phyloP scores from a whole-genome alignment of 805 yeast species.

The Zygosaccharomyces siamensis region DNA sequence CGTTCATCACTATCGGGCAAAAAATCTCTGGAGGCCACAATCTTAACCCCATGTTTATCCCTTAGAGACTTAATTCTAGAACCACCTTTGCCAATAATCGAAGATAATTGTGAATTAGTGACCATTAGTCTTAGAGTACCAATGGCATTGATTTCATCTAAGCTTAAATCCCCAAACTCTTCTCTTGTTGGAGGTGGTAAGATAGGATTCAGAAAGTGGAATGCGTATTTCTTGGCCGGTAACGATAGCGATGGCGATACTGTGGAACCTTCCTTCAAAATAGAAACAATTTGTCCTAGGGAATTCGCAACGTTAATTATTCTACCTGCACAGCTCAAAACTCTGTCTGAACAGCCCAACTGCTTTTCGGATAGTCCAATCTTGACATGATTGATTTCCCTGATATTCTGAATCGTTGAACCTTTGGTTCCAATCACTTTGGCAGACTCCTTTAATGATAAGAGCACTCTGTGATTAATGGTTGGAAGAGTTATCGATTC shows the following conservation, averaged over 20 bases:
- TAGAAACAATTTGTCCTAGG: constrained; percentile 61
- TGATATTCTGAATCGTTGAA: constrained; percentile 63
- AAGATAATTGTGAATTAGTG: constrained; percentile 83
- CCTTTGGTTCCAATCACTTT: constrained; percentile 87
- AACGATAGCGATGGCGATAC: background rate
- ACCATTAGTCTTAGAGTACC: constrained; percentile 58
- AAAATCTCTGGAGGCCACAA: constrained; percentile 83
- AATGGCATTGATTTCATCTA: constrained; percentile 22
- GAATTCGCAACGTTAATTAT: constrained; percentile 67
- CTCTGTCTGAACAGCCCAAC: constrained; percentile 77
- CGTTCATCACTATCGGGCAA: constrained; percentile 80
- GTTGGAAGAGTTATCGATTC: constrained; percentile 11
- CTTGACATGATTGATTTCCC: constrained; percentile 71
- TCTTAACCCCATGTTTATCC: constrained; percentile 60
- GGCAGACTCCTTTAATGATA: constrained; percentile 84
- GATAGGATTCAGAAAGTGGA: constrained; percentile 35
- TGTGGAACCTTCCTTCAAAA: constrained; percentile 23
- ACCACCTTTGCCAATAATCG: constrained; percentile 83
- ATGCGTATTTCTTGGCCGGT: constrained; percentile 46
- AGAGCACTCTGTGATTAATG: constrained; percentile 44
- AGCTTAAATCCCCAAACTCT: constrained; percentile 26
- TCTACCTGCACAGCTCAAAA: constrained; percentile 71
- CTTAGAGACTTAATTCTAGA: constrained; percentile 65
- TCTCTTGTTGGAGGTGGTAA: constrained; percentile 30
- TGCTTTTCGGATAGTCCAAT: constrained; percentile 83